Conservation (phyloP, 2,329 filamentous ascomycete genomes). For the Epichloe uncinata region DNA sequence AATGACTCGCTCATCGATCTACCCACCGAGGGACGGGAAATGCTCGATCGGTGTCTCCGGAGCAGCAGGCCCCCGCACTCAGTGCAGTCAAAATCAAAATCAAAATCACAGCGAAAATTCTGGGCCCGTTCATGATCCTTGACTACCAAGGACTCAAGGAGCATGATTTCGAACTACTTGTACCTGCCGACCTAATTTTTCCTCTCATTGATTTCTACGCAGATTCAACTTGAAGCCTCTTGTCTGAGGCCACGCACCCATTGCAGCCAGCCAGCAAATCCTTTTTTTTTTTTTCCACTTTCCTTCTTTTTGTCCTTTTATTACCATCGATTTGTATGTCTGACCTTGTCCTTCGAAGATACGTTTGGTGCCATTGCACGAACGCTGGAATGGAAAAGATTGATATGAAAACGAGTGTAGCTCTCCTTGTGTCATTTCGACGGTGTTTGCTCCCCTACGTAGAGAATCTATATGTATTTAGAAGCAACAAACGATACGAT, state of each 20-base stretch:
- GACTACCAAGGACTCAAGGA: no score
- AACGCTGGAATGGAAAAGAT: not conserved
- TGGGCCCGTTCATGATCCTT: not conserved
- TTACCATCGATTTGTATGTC: no score
- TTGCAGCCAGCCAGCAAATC: no score
- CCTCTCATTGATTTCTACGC: not conserved
- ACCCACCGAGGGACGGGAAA: slow-evolving; percentile 22
- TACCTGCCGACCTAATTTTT: not conserved
- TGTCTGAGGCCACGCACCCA: no score
- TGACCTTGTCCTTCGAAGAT: no score
- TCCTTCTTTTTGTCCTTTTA: no score
- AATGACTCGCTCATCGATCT: slow-evolving; percentile 25
- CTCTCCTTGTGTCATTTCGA: not conserved
- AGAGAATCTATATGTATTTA: not conserved
- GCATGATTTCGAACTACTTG: not conserved
- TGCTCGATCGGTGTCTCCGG: slow-evolving; percentile 19
- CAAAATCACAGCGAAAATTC: not conserved
- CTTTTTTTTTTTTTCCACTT: no score
- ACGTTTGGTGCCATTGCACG: not conserved
- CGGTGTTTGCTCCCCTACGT: not conserved
- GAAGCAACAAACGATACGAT: not conserved
- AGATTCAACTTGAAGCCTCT: no score
- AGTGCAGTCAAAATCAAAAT: not conserved
- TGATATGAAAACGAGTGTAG: not conserved
- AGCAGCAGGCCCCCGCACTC: not conserved